These are phyloP conservation scores for Phytopythium ostracodes DNA, from an alignment of 352 stramenopile genomes.

Conservation along the genomic window DNA sequence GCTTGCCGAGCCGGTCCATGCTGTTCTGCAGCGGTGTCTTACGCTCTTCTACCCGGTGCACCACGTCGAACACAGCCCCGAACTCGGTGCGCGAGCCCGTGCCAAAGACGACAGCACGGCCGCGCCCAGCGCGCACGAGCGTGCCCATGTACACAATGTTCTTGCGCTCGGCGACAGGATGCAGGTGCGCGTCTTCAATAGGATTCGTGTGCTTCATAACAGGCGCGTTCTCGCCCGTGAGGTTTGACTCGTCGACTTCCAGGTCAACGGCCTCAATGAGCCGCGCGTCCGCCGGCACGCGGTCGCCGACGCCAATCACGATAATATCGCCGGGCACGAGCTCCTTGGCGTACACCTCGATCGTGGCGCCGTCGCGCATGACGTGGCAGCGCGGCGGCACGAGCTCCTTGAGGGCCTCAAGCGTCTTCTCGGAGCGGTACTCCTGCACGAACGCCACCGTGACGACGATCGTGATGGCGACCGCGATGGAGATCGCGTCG, in stretches of 20 bases:
- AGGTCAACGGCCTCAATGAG: slow-evolving; percentile 87
- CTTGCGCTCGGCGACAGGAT: slow-evolving; percentile 74
- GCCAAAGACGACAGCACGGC: slow-evolving; percentile 91
- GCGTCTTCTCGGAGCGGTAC: slow-evolving; percentile 83
- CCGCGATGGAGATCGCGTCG: slow-evolving; percentile 94
- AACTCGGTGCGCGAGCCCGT: slow-evolving; percentile 96
- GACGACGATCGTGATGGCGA: slow-evolving; percentile 96
- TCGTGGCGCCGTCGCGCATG: slow-evolving; percentile 43
- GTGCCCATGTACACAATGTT: slow-evolving; percentile 97
- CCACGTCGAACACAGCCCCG: slow-evolving; percentile 93
- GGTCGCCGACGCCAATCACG: slow-evolving; percentile 90
- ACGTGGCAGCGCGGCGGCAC: slow-evolving; percentile 72
- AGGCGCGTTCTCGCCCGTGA: slow-evolving; percentile 92
- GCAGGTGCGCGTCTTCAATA: slow-evolving; percentile 63
- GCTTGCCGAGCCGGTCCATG: slow-evolving; percentile 96
- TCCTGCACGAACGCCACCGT: slow-evolving; percentile 94
- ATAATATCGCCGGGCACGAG: slow-evolving; percentile 85
- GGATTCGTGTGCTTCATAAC: slow-evolving; percentile 65
- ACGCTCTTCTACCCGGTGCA: slow-evolving; percentile 90
- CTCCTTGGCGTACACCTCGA: slow-evolving; percentile 72
- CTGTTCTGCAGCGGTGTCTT: slow-evolving; percentile 93
- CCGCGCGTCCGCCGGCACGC: slow-evolving; percentile 90
- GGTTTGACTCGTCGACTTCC: slow-evolving; percentile 92
- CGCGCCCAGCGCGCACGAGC: slow-evolving; percentile 90
- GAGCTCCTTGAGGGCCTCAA: slow-evolving; percentile 80